Conservation (phyloP, 179 eudicot species). For the Silene coronaria region DNA sequence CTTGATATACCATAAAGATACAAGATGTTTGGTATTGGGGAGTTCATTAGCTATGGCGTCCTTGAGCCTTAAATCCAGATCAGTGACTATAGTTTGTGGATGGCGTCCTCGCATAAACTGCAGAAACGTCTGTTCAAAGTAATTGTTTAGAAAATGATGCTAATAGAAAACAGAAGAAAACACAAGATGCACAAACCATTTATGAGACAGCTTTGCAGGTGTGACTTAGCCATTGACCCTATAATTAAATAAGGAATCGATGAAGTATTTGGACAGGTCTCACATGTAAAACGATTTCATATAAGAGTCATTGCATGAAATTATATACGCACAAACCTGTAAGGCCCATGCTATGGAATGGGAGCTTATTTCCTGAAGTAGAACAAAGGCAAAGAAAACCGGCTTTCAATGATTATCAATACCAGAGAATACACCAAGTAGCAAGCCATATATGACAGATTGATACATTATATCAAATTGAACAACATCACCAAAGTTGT, state of each 20-base stretch:
- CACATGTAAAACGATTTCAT: too few species aligned
- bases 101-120: constrained; percentile 28
- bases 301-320: neutral
- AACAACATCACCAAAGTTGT: constrained; percentile 53
- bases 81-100: constrained; percentile 27
- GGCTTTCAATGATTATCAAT: constrained; percentile 52
- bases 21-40: constrained; percentile 33
- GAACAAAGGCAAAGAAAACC: constrained; percentile 48
- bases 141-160: neutral
- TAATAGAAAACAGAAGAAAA: neutral
- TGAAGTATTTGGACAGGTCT: too few species aligned
- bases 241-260: too few species aligned
- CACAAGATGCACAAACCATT: too few species aligned
- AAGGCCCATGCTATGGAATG: constrained; percentile 55
- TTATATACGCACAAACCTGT: constrained; percentile 21
- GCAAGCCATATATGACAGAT: constrained; percentile 45
- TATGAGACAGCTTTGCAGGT: too few species aligned
- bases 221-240: too few species aligned
- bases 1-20: constrained; percentile 29
- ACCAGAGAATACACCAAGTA: constrained; percentile 59
- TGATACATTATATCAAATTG: constrained; percentile 54
- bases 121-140: constrained; percentile 18
- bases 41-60: constrained; percentile 21
- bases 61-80: constrained; percentile 18
- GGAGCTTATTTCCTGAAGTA: constrained; percentile 55